These are phyloP conservation scores for Rhizopogon salebrosus DNA, from an alignment of 768 basidiomycete genomes.

Conservation along the genomic window DNA sequence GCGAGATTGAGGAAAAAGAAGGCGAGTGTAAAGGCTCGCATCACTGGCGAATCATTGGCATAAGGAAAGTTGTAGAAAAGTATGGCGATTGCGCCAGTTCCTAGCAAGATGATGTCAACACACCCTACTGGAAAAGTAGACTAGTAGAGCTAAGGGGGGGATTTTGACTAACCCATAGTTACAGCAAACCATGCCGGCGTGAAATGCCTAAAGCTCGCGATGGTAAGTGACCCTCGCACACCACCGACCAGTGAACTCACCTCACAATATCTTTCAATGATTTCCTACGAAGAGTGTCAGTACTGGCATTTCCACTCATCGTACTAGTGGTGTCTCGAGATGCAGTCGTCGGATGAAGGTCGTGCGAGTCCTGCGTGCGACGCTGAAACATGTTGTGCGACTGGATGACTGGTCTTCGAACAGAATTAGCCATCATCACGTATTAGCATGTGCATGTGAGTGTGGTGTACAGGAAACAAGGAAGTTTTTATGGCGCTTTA, in stretches of 20 bases:
- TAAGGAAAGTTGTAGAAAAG: conserved; percentile 59
- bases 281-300: conserved; percentile 14
- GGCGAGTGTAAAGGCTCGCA: conserved; percentile 37
- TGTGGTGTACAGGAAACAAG: no score
- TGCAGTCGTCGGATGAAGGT: no score
- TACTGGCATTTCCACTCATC: neutral
- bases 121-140: neutral
- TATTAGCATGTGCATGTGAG: no score
- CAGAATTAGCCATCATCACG: neutral
- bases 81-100: conserved; percentile 49
- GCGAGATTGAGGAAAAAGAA: conserved; percentile 57
- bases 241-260: conserved; percentile 13
- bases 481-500: no score
- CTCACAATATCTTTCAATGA: conserved; percentile 31
- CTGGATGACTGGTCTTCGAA: neutral
- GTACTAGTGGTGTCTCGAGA: neutral
- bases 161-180: conserved; percentile 41
- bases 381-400: neutral
- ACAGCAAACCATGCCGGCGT: conserved; percentile 53
- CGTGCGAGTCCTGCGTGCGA: neutral
- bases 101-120: conserved; percentile 13
- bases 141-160: neutral
- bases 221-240: neutral
- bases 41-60: conserved; percentile 32
- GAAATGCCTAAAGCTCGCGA: conserved; percentile 34